These are phyloP conservation scores for Fusarium chaquense DNA, from an alignment of 2,329 filamentous ascomycete species.

Conservation along the genomic window DNA sequence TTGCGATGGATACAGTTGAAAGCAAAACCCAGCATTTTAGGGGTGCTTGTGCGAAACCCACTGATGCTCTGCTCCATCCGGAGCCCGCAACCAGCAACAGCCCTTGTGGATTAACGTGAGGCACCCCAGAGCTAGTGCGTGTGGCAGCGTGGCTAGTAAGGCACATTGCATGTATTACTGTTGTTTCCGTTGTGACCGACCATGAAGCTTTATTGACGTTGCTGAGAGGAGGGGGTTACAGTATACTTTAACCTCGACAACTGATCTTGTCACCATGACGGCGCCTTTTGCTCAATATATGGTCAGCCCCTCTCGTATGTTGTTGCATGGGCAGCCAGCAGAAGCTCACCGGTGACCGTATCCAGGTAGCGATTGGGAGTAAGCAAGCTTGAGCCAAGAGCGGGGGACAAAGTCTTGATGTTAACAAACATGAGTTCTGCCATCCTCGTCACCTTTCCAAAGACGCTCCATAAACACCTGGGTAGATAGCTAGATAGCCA, in stretches of 20 bases:
- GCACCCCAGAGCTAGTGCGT: constrained; percentile 26
- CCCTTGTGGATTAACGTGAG: constrained; percentile 6
- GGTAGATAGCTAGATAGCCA: neutral
- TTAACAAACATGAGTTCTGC: neutral
- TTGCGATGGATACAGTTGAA: constrained; percentile 2
- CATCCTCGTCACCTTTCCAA: neutral
- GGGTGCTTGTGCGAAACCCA: neutral
- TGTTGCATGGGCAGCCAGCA: neutral
- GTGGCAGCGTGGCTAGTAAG: constrained; percentile 22
- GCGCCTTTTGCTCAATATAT: constrained; percentile 37
- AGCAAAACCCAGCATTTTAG: neutral
- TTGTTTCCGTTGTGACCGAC: neutral
- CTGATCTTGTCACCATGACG: constrained; percentile 39
- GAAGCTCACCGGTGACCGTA: constrained; percentile 5
- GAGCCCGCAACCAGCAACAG: constrained; percentile 25
- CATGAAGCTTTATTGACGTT: constrained; percentile 13
- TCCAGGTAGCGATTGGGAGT: neutral
- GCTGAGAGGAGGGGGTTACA: neutral
- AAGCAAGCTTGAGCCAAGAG: constrained; percentile 11
- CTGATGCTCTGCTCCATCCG: constrained; percentile 6
- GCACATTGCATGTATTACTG: constrained; percentile 17
- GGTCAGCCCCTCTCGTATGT: constrained; percentile 17
- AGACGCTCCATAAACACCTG: neutral
- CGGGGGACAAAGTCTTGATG: constrained; percentile 5
- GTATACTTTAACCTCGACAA: neutral